Percentiles rank a stretch among this genome's conserved stretches.
Conservation (phyloP, 2,329 filamentous ascomycete genomes). For the Calonectria multiphialidica region DNA sequence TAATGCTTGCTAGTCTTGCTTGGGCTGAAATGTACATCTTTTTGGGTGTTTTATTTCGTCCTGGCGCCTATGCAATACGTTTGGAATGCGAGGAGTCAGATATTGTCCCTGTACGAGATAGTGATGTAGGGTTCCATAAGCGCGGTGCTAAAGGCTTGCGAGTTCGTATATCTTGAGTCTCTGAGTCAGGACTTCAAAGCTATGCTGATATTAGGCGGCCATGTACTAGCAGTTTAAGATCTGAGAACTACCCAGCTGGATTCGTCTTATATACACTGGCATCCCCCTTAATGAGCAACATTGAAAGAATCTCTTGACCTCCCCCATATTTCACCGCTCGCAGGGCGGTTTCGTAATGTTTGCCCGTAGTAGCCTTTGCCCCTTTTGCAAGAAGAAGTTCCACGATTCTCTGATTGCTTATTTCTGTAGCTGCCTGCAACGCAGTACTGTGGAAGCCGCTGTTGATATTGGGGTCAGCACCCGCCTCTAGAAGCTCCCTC, state of each 20-base stretch:
- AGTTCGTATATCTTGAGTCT: background rate
- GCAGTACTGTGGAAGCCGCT: background rate
- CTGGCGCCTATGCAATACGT: background rate
- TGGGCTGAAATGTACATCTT: background rate
- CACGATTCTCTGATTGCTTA: background rate
- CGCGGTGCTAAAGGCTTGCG: background rate
- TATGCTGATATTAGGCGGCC: too few relatives aligned
- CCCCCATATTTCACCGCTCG: background rate
- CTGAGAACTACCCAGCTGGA: too few relatives aligned
- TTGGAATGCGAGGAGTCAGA: background rate
- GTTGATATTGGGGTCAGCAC: background rate
- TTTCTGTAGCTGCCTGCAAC: background rate
- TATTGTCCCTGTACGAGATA: background rate
- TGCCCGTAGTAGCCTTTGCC: background rate
- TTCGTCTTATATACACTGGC: background rate
- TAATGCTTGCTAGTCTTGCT: background rate
- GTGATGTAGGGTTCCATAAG: background rate
- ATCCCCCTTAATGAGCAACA: background rate
- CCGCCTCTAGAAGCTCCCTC: background rate
- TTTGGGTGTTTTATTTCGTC: background rate
- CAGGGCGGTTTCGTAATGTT: background rate
- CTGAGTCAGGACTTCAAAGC: background rate
- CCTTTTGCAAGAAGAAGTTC: background rate
- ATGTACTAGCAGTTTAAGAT: too few relatives aligned
- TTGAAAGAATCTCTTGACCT: background rate